Evolutionary conservation across 805 yeast species (phyloP).

Genomic region (Blastobotrys robertii): DNA sequence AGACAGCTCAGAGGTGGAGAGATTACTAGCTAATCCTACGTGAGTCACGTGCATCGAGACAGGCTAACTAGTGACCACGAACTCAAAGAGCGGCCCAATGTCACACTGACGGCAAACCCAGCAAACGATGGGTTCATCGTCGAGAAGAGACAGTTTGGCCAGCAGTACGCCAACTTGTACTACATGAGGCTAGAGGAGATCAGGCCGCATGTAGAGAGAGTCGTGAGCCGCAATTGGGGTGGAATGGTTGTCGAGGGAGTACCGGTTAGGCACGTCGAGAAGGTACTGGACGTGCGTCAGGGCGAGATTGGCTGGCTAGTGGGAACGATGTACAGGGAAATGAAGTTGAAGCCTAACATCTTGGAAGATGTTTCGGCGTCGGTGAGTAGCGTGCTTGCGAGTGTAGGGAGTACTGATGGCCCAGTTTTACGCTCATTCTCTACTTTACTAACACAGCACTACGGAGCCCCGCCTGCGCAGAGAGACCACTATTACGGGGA

Average conservation of each 20-base stretch:
- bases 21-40: not conserved
- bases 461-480: constrained; percentile 29
- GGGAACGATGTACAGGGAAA: constrained; percentile 79
- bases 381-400: constrained; percentile 5
- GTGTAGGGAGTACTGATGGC: not conserved
- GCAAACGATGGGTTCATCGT: constrained; percentile 10
- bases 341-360: constrained; percentile 78
- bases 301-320: constrained; percentile 67
- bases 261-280: constrained; percentile 35
- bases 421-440: not conserved
- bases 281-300: constrained; percentile 52
- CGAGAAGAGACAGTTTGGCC: constrained; percentile 35
- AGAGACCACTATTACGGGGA: constrained; percentile 44
- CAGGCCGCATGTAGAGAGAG: constrained; percentile 36
- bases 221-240: constrained; percentile 50
- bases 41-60: not conserved
- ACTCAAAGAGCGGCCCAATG: not conserved
- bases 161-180: constrained; percentile 53
- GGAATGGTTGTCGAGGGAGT: constrained; percentile 33
- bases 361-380: constrained; percentile 62
- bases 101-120: constrained; percentile 3
- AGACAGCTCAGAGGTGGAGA: not conserved
- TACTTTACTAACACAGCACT: constrained; percentile 30
- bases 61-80: not conserved
- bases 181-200: constrained; percentile 40